Conservation (phyloP, 2,329 filamentous ascomycete species). For the Microdochium trichocladiopsis region DNA sequence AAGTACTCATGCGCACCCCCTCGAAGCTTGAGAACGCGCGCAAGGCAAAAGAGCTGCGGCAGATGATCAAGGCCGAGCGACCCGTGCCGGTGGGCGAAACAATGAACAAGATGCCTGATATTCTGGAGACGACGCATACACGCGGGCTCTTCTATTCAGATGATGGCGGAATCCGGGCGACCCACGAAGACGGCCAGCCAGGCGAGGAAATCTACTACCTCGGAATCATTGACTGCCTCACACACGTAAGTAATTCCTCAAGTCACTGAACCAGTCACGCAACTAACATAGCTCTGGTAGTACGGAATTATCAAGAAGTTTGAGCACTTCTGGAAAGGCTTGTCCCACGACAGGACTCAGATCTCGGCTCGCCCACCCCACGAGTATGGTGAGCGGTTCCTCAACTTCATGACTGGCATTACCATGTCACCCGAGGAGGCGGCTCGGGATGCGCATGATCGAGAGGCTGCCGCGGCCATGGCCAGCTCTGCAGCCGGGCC, state of each 20-base stretch:
- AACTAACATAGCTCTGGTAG: constrained; percentile 36
- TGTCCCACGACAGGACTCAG: constrained; percentile 74
- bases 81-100: constrained; percentile 88
- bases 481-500: constrained; percentile 21
- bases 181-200: constrained; percentile 77
- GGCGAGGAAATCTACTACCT: constrained; percentile 96
- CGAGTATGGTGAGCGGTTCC: constrained; percentile 87
- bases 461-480: constrained; percentile 47
- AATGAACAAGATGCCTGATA: constrained; percentile 80
- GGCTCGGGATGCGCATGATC: constrained; percentile 52
- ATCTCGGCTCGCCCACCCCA: constrained; percentile 90
- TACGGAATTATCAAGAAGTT: constrained; percentile 92
- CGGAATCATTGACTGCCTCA: constrained; percentile 96
- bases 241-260: constrained; percentile 64
- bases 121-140: constrained; percentile 68
- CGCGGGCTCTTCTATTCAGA: constrained; percentile 84
- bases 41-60: constrained; percentile 83
- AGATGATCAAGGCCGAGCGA: constrained; percentile 88
- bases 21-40: constrained; percentile 88
- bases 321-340: constrained; percentile 94
- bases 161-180: constrained; percentile 87
- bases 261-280: too few relatives aligned
- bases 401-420: constrained; percentile 83
- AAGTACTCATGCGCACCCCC: constrained; percentile 76
- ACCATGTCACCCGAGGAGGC: constrained; percentile 88